These are phyloP conservation scores for Phragmites australis DNA, from an alignment of 176 grass and related monocot genomes.

Conservation along the genomic window DNA sequence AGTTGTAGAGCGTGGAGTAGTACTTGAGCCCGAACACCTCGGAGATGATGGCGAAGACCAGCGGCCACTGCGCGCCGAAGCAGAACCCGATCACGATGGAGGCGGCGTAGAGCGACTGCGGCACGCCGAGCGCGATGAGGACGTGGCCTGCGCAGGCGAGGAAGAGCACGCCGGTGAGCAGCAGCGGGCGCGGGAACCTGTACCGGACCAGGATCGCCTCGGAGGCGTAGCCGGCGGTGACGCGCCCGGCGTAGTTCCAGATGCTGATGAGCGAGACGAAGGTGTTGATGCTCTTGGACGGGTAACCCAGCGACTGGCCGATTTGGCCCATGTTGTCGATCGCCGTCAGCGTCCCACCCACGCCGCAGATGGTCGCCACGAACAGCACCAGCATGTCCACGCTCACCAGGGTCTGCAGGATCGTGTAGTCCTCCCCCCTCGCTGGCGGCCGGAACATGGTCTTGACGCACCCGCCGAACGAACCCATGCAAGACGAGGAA, in stretches of 20 bases:
- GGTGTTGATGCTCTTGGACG: constrained; percentile 52
- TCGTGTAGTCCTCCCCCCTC: constrained; percentile 72
- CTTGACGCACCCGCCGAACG: not conserved
- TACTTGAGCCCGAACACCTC: constrained; percentile 88
- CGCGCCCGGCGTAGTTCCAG: constrained; percentile 94
- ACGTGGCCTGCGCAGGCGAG: constrained; percentile 68
- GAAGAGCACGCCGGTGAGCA: constrained; percentile 55
- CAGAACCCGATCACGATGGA: constrained; percentile 74
- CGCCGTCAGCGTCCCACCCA: constrained; percentile 72
- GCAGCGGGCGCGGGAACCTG: constrained; percentile 56
- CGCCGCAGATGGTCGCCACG: constrained; percentile 66
- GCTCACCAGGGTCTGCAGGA: constrained; percentile 64
- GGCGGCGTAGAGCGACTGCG: constrained; percentile 58
- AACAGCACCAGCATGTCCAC: constrained; percentile 71
- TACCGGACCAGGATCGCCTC: constrained; percentile 47
- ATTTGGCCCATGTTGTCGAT: constrained; percentile 98
- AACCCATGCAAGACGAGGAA: not conserved
- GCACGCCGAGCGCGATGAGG: constrained; percentile 60
- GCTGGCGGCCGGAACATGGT: constrained; percentile 52
- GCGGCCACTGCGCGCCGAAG: constrained; percentile 89
- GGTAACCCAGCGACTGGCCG: constrained; percentile 62
- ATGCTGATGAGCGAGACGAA: constrained; percentile 87
- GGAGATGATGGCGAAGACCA: constrained; percentile 73
- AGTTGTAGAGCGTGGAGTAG: constrained; percentile 92
- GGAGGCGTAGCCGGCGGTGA: constrained; percentile 62